These are phyloP conservation scores for Rhynchospora pubera DNA, from an alignment of 176 grass and related monocot genomes.

Conservation along the genomic window DNA sequence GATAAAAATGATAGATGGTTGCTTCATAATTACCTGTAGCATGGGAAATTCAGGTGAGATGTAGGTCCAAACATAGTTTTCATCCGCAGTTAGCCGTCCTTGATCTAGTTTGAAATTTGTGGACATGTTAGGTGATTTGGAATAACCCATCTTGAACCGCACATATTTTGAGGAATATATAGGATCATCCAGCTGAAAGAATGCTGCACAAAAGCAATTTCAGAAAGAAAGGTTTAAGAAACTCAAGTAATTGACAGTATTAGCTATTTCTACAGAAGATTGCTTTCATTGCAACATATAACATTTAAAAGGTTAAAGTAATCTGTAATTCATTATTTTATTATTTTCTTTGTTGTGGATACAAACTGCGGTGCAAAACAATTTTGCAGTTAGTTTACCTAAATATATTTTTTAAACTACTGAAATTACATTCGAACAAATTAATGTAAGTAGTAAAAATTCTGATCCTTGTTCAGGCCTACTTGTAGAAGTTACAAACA, in stretches of 20 bases:
- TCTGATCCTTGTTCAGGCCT: too few species aligned
- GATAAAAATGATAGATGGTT: neutral
- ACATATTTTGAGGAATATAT: conserved; percentile 55
- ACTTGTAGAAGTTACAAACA: too few species aligned
- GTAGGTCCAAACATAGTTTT: conserved; percentile 52
- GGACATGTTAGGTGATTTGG: conserved; percentile 10
- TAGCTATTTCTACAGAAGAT: too few species aligned
- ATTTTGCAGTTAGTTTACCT: too few species aligned
- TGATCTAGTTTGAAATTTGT: conserved; percentile 31
- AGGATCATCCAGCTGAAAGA: conserved; percentile 43
- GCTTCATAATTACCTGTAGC: conserved; percentile 36
- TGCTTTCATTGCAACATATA: too few species aligned
- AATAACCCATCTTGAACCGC: conserved; percentile 50
- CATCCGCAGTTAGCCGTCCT: conserved; percentile 11
- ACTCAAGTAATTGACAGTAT: neutral
- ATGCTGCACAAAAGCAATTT: conserved; percentile 36
- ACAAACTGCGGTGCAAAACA: too few species aligned
- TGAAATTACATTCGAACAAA: too few species aligned
- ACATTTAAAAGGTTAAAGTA: too few species aligned
- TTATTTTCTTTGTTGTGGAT: too few species aligned
- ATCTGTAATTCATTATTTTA: too few species aligned
- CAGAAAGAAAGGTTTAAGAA: neutral
- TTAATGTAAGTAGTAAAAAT: too few species aligned
- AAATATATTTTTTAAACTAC: too few species aligned
- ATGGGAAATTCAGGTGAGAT: conserved; percentile 67